Percentiles rank a stretch among this genome's conserved stretches.
Conservation (phyloP, 768 basidiomycete species). For the Hebeloma cylindrosporum region DNA sequence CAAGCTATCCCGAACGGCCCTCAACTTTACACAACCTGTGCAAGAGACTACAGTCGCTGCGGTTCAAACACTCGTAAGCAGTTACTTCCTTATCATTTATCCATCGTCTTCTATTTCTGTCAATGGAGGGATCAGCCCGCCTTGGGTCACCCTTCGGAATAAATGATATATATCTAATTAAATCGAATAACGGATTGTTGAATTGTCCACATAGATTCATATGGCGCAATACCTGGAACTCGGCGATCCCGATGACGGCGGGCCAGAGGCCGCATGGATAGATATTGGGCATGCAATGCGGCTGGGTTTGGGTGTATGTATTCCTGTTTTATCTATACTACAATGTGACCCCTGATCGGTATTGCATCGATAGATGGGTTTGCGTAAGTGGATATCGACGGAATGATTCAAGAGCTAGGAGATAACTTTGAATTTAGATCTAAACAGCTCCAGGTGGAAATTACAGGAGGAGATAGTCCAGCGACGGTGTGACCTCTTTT, state of each 20-base stretch:
- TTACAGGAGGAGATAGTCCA: constrained; percentile 45
- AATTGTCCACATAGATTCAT: constrained; percentile 32
- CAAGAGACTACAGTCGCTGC: constrained; percentile 52
- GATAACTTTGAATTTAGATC: constrained; percentile 39
- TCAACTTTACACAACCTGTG: constrained; percentile 47
- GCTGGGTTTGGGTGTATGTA: constrained; percentile 58
- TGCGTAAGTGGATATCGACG: constrained; percentile 42
- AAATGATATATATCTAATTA: not conserved
- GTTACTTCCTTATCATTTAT: constrained; percentile 1
- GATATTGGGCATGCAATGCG: constrained; percentile 60
- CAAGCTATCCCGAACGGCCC: constrained; percentile 52
- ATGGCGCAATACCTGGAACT: constrained; percentile 55
- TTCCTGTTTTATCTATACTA: not conserved
- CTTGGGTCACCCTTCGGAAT: too few species aligned
- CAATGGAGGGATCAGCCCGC: too few species aligned
- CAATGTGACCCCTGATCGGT: constrained; percentile 1
- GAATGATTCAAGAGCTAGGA: not conserved
- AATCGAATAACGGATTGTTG: not conserved
- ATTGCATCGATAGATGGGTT: constrained; percentile 38
- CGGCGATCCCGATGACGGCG: constrained; percentile 48
- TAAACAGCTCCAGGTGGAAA: constrained; percentile 61
- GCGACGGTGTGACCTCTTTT: constrained; percentile 58
- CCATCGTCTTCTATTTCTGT: too few species aligned
- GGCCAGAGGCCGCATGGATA: constrained; percentile 52
- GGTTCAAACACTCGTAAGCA: constrained; percentile 55